phyloP scores from a whole-genome alignment of 805 yeast genomes.

The Saturnispora galanensis region DNA sequence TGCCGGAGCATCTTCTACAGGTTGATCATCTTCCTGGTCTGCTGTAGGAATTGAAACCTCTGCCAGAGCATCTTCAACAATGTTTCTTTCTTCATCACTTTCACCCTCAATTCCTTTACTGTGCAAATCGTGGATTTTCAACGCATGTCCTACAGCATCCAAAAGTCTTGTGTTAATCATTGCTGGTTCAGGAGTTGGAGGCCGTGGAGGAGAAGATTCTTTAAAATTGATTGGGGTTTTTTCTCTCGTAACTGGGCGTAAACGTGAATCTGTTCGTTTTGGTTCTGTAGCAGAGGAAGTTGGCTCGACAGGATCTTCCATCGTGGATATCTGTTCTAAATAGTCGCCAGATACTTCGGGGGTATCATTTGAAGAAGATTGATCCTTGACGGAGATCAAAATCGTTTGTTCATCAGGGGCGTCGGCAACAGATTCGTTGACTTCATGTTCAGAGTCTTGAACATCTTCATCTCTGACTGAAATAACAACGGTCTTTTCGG shows the following conservation, averaged over 20 bases:
- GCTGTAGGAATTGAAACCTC: background rate
- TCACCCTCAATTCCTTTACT: conserved; percentile 10
- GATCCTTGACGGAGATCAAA: background rate
- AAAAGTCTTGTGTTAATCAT: conserved; percentile 13
- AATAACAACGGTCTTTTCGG: background rate
- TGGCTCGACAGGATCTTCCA: background rate
- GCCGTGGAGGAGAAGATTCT: conserved; percentile 13
- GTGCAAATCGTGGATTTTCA: conserved; percentile 7
- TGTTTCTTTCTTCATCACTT: conserved; percentile 5
- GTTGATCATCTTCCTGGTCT: too few relatives aligned
- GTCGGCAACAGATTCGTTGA: background rate
- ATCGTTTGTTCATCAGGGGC: background rate
- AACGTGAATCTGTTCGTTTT: background rate
- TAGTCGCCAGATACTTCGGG: background rate
- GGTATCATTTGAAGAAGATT: background rate
- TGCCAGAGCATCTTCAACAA: conserved; percentile 4
- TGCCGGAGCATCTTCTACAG: too few relatives aligned
- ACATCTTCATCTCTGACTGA: background rate
- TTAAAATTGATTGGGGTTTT: conserved; percentile 7
- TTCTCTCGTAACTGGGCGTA: background rate
- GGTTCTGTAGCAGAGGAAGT: background rate
- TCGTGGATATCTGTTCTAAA: background rate
- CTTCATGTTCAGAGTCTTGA: background rate
- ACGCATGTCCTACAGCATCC: conserved; percentile 3
- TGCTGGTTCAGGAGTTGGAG: conserved; percentile 22